A percentile compares a stretch with the other conserved stretches of the same genome.
phyloP scores from a whole-genome alignment of 139 green algal species.

The Volvox africanus region DNA sequence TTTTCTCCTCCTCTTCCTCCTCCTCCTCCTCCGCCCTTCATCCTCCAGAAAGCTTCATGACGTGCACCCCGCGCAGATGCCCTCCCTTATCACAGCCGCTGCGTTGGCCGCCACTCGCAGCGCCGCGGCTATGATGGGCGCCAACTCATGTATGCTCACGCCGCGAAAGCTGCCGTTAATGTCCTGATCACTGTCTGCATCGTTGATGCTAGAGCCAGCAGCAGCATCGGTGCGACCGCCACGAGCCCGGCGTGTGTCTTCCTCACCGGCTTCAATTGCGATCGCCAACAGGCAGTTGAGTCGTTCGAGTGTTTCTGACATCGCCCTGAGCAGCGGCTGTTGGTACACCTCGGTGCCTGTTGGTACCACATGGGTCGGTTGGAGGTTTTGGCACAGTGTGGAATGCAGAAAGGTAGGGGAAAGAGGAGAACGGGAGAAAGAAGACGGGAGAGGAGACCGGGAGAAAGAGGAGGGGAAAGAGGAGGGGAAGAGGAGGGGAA shows the following conservation, averaged over 20 bases:
- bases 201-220: not conserved
- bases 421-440: no score
- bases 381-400: no score
- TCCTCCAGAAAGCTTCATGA: no score
- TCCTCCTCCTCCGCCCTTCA: no score
- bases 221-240: no score
- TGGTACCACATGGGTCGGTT: no score
- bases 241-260: not conserved
- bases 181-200: not conserved
- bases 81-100: not conserved
- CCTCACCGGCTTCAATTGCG: not conserved
- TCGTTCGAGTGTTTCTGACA: not conserved
- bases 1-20: no score
- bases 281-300: not conserved
- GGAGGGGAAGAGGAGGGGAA: no score
- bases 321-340: not conserved
- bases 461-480: no score
- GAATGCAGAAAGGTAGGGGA: no score
- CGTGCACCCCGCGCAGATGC: no score
- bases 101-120: not conserved
- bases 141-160: not conserved
- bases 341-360: not conserved
- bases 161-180: not conserved
- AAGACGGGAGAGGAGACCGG: no score
- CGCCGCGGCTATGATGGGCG: not conserved